Percentiles rank a stretch among this genome's conserved stretches.
Conservation (phyloP, 768 basidiomycete species). For the Trametes cubensis region DNA sequence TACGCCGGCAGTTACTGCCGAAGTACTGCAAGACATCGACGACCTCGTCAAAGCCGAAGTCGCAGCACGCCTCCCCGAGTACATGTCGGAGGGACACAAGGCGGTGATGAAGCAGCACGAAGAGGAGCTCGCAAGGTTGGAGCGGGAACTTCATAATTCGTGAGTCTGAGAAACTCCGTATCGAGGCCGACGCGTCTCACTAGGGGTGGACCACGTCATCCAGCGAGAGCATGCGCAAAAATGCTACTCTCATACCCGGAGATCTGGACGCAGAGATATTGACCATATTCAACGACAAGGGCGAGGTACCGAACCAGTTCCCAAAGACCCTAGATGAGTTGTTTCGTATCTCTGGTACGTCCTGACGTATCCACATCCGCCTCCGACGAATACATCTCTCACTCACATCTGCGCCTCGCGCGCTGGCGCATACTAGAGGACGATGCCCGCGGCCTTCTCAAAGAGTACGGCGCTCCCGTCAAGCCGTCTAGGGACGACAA, state of each 20-base stretch:
- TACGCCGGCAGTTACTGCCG: slow-evolving; percentile 47
- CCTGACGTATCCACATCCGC: background rate
- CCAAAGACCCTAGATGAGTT: slow-evolving; percentile 55
- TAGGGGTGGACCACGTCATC: background rate
- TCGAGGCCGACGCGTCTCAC: background rate
- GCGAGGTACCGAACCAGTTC: slow-evolving; percentile 49
- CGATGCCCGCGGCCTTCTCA: slow-evolving; percentile 33
- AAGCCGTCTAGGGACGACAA: slow-evolving; percentile 44
- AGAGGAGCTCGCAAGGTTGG: slow-evolving; percentile 48
- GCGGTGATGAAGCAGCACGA: slow-evolving; percentile 49
- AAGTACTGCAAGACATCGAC: slow-evolving; percentile 52
- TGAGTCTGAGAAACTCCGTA: background rate
- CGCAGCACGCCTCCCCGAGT: slow-evolving; percentile 45
- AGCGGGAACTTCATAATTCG: slow-evolving; percentile 44
- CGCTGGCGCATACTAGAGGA: slow-evolving; percentile 17
- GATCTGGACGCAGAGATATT: slow-evolving; percentile 46
- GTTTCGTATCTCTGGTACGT: slow-evolving; percentile 55
- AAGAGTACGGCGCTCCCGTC: slow-evolving; percentile 36
- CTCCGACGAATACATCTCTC: too few relatives aligned
- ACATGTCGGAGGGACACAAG: slow-evolving; percentile 53
- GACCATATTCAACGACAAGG: slow-evolving; percentile 51
- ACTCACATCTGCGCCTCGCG: background rate
- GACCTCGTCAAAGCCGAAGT: slow-evolving; percentile 55
- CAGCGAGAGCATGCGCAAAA: slow-evolving; percentile 61
- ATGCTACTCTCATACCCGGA: slow-evolving; percentile 46